Evolutionary conservation across 2,329 filamentous ascomycete species (phyloP).

Genomic region (Pseudonectria foliicola): DNA sequence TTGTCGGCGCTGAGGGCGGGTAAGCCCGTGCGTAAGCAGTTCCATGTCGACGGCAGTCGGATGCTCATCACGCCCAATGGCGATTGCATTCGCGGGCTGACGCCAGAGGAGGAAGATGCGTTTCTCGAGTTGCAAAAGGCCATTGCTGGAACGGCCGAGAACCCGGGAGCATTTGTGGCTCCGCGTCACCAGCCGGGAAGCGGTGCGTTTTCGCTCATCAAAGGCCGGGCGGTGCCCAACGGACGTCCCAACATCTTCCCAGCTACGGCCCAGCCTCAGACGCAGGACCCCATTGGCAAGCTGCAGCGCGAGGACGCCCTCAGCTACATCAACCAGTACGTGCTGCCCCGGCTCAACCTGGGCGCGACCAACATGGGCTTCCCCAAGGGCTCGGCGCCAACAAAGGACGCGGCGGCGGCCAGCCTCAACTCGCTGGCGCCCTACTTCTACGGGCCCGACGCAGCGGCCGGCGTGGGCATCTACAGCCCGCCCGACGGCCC

Average conservation of each 20-base stretch:
- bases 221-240: slow-evolving; percentile 58
- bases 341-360: slow-evolving; percentile 52
- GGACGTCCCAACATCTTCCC: slow-evolving; percentile 58
- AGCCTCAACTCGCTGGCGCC: slow-evolving; percentile 49
- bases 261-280: slow-evolving; percentile 35
- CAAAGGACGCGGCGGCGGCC: slow-evolving; percentile 40
- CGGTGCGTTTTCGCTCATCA: slow-evolving; percentile 55
- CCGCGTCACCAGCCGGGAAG: slow-evolving; percentile 45
- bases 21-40: slow-evolving; percentile 52
- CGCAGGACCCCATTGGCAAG: slow-evolving; percentile 54
- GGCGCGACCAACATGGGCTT: slow-evolving; percentile 39
- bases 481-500: slow-evolving; percentile 33
- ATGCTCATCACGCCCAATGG: slow-evolving; percentile 71
- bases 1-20: slow-evolving; percentile 48
- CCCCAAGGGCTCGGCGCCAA: slow-evolving; percentile 30
- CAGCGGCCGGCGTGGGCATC: slow-evolving; percentile 37
- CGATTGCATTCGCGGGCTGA: slow-evolving; percentile 67
- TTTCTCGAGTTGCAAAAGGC: slow-evolving; percentile 62
- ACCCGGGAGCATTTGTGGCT: slow-evolving; percentile 50
- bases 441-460: slow-evolving; percentile 46
- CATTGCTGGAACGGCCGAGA: slow-evolving; percentile 42
- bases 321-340: slow-evolving; percentile 63
- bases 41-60: slow-evolving; percentile 52
- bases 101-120: slow-evolving; percentile 58
- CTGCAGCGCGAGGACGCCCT: slow-evolving; percentile 61